phyloP scores from a whole-genome alignment of 345 rosid genomes.

The Sonneratia caseolaris region DNA sequence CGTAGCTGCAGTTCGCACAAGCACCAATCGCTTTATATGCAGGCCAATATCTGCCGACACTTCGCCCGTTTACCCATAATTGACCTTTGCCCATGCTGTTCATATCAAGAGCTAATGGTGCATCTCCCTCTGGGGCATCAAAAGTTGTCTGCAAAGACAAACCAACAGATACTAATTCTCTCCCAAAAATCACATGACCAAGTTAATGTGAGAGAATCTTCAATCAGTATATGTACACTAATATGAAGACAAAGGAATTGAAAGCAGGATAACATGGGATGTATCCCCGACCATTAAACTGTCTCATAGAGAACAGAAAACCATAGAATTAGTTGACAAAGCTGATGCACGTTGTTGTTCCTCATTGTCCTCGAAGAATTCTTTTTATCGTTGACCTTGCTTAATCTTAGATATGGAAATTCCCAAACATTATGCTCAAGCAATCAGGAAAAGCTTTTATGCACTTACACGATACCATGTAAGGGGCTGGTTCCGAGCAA shows the following conservation, averaged over 20 bases:
- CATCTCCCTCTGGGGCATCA: constrained; percentile 28
- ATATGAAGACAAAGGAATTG: too few species aligned
- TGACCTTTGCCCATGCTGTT: constrained; percentile 55
- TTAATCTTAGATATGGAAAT: background rate
- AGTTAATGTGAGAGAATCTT: background rate
- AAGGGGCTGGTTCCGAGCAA: constrained; percentile 16
- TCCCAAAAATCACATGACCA: background rate
- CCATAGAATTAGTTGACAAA: background rate
- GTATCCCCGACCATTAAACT: too few species aligned
- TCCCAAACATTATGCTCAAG: background rate
- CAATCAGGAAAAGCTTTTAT: background rate
- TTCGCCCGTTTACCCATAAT: constrained; percentile 46
- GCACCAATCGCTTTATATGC: constrained; percentile 14
- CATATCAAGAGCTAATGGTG: constrained; percentile 34
- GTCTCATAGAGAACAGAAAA: background rate
- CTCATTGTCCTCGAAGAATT: background rate
- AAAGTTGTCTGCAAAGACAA: constrained; percentile 26
- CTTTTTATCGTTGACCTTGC: background rate
- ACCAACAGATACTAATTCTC: background rate
- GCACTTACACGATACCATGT: constrained; percentile 39
- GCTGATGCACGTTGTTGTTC: background rate
- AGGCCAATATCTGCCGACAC: constrained; percentile 50
- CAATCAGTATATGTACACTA: background rate
- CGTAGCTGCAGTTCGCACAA: constrained; percentile 11
- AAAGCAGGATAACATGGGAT: too few species aligned